Evolutionary conservation across 1,139 yeast genomes (phyloP), one percentile per base, ranked within the genome.

Genomic region (Suhomyces chickasaworum): DNA sequence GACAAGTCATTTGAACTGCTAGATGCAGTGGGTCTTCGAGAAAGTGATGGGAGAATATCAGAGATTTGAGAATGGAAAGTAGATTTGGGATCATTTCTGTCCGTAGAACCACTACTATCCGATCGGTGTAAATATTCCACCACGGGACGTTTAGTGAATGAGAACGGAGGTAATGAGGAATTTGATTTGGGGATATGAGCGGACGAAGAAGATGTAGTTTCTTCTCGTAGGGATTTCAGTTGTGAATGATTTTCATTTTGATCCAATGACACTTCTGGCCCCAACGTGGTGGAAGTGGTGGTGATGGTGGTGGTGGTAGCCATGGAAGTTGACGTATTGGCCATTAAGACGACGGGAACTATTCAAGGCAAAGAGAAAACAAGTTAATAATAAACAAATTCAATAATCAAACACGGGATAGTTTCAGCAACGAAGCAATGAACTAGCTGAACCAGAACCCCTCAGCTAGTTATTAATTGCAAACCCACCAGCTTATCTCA

Each of bases 141-240:
- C 35, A 72, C 66, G 9, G 77, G 76, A 48, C 65, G 68, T 51
- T 73, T 73, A 39, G 61, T 53, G 49, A 73, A 73, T 15, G 75
- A 69, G 55, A 73, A 72, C 7, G 73, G 66, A 4, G 71, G 68
- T 21, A 67, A 58, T 1, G 23, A 10, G 4, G 29, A n/a, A 7
- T 20, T 27, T 6, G 37, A 21, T 8, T 35, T 35, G 29, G 37
- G 37, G 18, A 22, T 35, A 7, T 13, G 29, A 12, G 37, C 17
- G 15, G 37, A 16, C 4, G 16, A 13, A 29, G 20, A 13, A 10
- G 37, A 13, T 7, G 37, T n/a, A n/a, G n/a, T 10, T 25, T 25
- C 13, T 10, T 4, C 4, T 25, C 29, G 29, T 25, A 25, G 29
- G 4, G 29, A 10, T 13, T 10, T 13, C 29, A 12, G 29, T 25